These are phyloP conservation scores for carrot (Daucus carota) DNA, from an alignment of 129 eudicot genomes.

Conservation along the genomic window DNA sequence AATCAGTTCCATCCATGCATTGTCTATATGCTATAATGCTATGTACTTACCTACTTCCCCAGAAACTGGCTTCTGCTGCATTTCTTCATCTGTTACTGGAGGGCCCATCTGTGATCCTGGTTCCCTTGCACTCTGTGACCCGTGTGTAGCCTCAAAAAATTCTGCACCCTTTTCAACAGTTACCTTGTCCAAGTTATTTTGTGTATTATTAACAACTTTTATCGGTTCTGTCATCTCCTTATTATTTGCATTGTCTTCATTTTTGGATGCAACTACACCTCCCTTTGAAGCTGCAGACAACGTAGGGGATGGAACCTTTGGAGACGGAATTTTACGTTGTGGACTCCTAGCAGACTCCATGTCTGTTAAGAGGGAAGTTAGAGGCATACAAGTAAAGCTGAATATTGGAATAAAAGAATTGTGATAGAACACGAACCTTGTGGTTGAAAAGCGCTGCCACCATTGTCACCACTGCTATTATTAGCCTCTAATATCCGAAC, in stretches of 20 bases:
- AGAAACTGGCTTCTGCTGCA: constrained; percentile 62
- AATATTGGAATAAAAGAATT: background rate
- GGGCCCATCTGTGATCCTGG: constrained; percentile 68
- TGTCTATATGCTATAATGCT: background rate
- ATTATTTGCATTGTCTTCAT: constrained; percentile 27
- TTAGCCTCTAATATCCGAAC: constrained; percentile 41
- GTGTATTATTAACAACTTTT: constrained; percentile 20
- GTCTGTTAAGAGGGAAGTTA: constrained; percentile 12
- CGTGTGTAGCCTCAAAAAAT: constrained; percentile 75
- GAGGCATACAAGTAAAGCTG: background rate
- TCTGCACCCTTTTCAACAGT: constrained; percentile 41
- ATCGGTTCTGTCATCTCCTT: constrained; percentile 8
- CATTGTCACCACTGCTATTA: constrained; percentile 41
- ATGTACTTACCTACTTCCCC: constrained; percentile 54
- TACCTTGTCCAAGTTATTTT: constrained; percentile 31
- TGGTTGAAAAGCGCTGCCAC: constrained; percentile 34
- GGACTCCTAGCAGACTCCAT: constrained; percentile 42
- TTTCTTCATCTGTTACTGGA: constrained; percentile 59
- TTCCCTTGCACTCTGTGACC: constrained; percentile 62
- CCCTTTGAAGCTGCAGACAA: constrained; percentile 44
- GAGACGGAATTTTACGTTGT: constrained; percentile 28
- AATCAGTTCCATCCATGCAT: background rate
- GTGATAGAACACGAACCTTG: constrained; percentile 26
- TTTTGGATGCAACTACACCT: constrained; percentile 10
- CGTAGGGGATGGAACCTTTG: constrained; percentile 25